These are phyloP conservation scores for Oryza rufipogon DNA, from an alignment of 176 grass and related monocot species.

Conservation along the genomic window DNA sequence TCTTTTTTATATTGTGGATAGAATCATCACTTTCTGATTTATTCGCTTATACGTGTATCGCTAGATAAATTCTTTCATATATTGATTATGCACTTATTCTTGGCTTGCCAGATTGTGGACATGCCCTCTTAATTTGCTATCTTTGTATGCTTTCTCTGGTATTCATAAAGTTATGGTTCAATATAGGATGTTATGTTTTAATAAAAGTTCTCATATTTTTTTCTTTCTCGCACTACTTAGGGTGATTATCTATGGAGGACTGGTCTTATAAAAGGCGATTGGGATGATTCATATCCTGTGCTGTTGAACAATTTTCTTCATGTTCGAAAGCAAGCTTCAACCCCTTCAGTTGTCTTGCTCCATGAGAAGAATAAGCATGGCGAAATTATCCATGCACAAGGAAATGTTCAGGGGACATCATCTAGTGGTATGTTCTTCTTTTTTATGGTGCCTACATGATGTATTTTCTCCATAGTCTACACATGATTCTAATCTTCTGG, in stretches of 20 bases:
- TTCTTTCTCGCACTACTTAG: background rate
- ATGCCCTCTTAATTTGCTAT: background rate
- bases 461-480: background rate
- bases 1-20: too few species aligned
- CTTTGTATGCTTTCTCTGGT: background rate
- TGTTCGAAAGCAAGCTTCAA: background rate
- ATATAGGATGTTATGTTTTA: background rate
- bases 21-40: background rate
- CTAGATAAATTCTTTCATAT: background rate
- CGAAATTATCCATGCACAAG: background rate
- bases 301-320: background rate
- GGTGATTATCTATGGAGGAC: background rate
- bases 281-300: background rate
- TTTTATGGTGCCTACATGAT: background rate
- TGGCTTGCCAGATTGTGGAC: background rate
- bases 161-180: background rate
- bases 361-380: too few species aligned
- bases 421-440: conserved; percentile 1
- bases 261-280: background rate
- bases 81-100: background rate
- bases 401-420: background rate
- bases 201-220: background rate
- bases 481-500: background rate
- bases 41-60: background rate
- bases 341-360: too few species aligned